Evolutionary conservation across 495 filamentous ascomycete genomes (phyloP).

Genomic region (Amniculicola lignicola): DNA sequence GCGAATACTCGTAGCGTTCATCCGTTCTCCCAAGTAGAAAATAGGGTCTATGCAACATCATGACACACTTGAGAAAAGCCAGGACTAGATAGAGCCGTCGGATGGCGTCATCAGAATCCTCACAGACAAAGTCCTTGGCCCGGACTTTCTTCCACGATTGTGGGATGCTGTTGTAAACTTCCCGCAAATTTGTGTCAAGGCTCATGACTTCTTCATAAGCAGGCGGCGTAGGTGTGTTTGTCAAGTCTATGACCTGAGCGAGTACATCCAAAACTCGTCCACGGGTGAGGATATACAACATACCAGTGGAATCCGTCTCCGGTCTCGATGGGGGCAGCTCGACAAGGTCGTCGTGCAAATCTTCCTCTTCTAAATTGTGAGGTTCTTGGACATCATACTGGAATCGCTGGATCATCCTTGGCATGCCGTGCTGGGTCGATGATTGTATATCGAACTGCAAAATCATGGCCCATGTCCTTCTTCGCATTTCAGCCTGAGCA

Average conservation of each 20-base stretch:
- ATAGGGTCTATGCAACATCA: constrained; percentile 47
- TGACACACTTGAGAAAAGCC: constrained; percentile 44
- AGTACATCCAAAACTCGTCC: constrained; percentile 30
- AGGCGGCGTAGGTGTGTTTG: not conserved
- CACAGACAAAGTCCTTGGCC: not conserved
- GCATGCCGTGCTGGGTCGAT: constrained; percentile 36
- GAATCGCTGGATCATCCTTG: constrained; percentile 34
- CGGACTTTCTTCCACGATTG: not conserved
- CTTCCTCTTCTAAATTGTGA: constrained; percentile 42
- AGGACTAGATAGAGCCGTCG: constrained; percentile 22
- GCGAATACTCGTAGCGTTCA: constrained; percentile 37
- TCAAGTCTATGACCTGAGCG: constrained; percentile 12
- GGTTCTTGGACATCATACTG: constrained; percentile 36
- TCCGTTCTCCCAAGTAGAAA: constrained; percentile 38
- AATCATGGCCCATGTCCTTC: constrained; percentile 38
- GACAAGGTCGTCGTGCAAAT: constrained; percentile 38
- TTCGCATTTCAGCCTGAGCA: constrained; percentile 41
- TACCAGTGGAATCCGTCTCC: constrained; percentile 34
- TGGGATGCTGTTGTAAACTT: constrained; percentile 1
- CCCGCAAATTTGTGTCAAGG: constrained; percentile 6
- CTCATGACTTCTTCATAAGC: constrained; percentile 18
- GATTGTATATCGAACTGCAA: constrained; percentile 39
- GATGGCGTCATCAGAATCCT: not conserved
- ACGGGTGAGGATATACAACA: constrained; percentile 45
- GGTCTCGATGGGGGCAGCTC: constrained; percentile 36